phyloP scores from a whole-genome alignment of 2,329 filamentous ascomycete genomes.

The Phyllosticta citrichinensis region DNA sequence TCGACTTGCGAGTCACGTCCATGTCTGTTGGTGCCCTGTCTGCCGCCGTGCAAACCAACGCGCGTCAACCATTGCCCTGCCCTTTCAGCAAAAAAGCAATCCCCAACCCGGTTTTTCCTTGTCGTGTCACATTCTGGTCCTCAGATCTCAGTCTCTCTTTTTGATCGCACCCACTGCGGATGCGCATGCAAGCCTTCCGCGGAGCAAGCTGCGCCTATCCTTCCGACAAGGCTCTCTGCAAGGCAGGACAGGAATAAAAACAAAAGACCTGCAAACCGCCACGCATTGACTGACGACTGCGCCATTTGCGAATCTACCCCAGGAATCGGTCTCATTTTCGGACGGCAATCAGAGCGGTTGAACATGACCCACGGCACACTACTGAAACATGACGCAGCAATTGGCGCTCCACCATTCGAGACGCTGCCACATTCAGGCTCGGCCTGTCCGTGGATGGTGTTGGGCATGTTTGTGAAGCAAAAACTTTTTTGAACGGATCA shows the following conservation, averaged over 20 bases:
- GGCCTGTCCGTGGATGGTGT: not conserved
- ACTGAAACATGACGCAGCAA: not conserved
- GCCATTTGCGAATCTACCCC: not conserved
- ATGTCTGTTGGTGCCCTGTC: not conserved
- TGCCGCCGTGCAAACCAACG: not conserved
- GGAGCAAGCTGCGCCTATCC: conserved; percentile 9
- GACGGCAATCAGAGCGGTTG: not conserved
- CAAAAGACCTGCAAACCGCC: not conserved
- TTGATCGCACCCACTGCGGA: conserved; percentile 10
- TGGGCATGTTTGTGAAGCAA: not conserved
- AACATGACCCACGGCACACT: not conserved
- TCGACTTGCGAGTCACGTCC: not conserved
- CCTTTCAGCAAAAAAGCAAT: conserved; percentile 4
- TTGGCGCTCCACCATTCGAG: not conserved
- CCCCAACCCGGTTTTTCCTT: conserved; percentile 7
- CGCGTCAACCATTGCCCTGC: not conserved
- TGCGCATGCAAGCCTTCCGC: conserved; percentile 10
- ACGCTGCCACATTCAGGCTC: not conserved
- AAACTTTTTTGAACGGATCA: not conserved
- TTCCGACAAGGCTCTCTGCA: conserved; percentile 7
- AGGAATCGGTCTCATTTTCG: not conserved
- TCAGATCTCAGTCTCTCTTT: not conserved
- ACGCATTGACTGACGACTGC: not conserved
- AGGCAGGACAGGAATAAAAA: conserved; percentile 1
- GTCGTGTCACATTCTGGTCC: not conserved